A percentile compares a stretch with the other conserved stretches of the same genome.
Evolutionary conservation across 352 stramenopile species (phyloP).

Genomic region (Phytophthora pluvialis): DNA sequence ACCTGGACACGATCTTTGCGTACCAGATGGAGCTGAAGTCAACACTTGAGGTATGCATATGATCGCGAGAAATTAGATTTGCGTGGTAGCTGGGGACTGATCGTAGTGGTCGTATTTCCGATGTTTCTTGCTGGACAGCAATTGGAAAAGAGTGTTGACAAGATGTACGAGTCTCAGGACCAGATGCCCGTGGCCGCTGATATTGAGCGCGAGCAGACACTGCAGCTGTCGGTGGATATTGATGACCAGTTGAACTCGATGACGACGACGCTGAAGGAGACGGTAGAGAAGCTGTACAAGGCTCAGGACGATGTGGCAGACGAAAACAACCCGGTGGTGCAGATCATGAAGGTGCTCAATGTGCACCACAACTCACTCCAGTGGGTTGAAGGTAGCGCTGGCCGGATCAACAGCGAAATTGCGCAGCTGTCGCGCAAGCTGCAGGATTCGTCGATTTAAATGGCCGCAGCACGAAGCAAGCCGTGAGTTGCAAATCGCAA

Average conservation of each 20-base stretch:
- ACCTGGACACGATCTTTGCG: conserved; percentile 88
- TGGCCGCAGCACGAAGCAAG: conserved; percentile 17
- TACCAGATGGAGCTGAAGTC: conserved; percentile 92
- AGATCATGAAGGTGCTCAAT: conserved; percentile 92
- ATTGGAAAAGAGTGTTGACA: conserved; percentile 90
- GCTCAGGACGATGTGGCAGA: conserved; percentile 73
- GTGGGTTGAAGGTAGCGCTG: conserved; percentile 83
- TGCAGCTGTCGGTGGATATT: conserved; percentile 87
- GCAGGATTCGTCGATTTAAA: conserved; percentile 69
- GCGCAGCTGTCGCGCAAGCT: conserved; percentile 70
- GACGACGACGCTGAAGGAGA: conserved; percentile 88
- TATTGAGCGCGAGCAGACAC: conserved; percentile 86
- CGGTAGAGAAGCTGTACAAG: conserved; percentile 88
- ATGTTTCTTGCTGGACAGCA: conserved; percentile 45
- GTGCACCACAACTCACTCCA: conserved; percentile 90
- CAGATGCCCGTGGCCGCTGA: conserved; percentile 87
- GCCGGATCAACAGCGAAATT: conserved; percentile 72
- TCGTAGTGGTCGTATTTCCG: background rate
- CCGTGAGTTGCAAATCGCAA: conserved; percentile 32
- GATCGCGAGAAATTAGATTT: background rate
- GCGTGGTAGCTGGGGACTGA: conserved; percentile 1
- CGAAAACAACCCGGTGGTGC: conserved; percentile 80
- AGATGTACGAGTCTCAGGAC: conserved; percentile 88
- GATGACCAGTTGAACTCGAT: conserved; percentile 90
- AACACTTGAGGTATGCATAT: conserved; percentile 71